A percentile compares a stretch with the other conserved stretches of the same genome.
Conservation (phyloP, 345 rosid genomes). For the Camelina hispida region DNA sequence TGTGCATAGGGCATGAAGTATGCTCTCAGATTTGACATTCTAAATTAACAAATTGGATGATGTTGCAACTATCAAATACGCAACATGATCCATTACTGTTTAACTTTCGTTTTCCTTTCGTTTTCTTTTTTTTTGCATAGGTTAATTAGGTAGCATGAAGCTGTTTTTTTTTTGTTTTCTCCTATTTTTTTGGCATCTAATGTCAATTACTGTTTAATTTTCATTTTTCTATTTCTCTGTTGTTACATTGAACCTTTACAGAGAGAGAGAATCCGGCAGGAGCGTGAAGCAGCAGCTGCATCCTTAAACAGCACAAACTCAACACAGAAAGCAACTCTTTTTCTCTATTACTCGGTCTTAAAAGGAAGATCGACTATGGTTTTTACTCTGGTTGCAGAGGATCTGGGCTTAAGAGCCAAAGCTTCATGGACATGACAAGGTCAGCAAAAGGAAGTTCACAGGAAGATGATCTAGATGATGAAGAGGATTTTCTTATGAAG, state of each 20-base stretch:
- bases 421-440: conserved; percentile 92
- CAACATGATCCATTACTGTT: background rate
- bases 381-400: conserved; percentile 54
- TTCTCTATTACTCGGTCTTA: background rate
- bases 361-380: conserved; percentile 14
- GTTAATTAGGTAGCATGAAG: too few species aligned
- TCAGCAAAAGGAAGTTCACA: conserved; percentile 67
- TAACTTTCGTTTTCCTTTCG: too few species aligned
- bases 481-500: conserved; percentile 72
- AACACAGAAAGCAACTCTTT: too few species aligned
- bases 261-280: conserved; percentile 42
- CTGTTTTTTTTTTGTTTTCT: background rate
- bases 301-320: too few species aligned
- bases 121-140: too few species aligned
- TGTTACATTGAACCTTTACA: conserved; percentile 4
- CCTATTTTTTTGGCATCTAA: background rate
- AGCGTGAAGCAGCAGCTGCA: conserved; percentile 32
- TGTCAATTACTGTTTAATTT: conserved; percentile 2
- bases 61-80: conserved; percentile 2
- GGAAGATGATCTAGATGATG: conserved; percentile 76
- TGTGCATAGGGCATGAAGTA: background rate
- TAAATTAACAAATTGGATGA: background rate
- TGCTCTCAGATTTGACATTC: background rate
- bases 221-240: background rate
- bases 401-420: conserved; percentile 63